Conservation (phyloP, 202 grass and related monocot genomes). For the Eragrostis tef region DNA sequence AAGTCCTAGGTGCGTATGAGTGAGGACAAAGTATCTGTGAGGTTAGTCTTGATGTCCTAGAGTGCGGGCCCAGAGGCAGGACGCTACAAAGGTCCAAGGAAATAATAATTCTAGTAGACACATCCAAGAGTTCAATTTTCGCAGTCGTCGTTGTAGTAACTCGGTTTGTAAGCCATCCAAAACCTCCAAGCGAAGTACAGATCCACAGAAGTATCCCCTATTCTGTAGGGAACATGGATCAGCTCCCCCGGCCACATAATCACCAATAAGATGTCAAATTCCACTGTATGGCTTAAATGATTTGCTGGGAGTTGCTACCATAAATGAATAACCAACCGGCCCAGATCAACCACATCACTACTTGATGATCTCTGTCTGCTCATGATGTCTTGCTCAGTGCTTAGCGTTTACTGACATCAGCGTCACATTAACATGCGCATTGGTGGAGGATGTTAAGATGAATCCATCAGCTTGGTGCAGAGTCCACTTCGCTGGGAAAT, state of each 20-base stretch:
- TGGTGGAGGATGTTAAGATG: conserved; percentile 49
- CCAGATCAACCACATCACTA: conserved; percentile 42
- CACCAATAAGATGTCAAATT: conserved; percentile 32
- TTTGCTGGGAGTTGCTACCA: conserved; percentile 45
- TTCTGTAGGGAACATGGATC: conserved; percentile 30
- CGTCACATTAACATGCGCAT: conserved; percentile 38
- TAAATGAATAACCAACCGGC: conserved; percentile 40
- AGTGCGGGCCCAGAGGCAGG: too few relatives aligned
- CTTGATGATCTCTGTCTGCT: conserved; percentile 46
- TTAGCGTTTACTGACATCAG: conserved; percentile 6
- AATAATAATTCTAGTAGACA: background rate
- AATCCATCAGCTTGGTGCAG: conserved; percentile 37
- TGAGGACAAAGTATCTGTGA: too few relatives aligned
- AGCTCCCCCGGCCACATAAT: conserved; percentile 31
- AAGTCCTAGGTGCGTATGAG: too few relatives aligned
- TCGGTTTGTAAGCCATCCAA: background rate
- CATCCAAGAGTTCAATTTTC: background rate
- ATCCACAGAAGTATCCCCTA: conserved; percentile 31
- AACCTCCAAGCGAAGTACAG: conserved; percentile 38
- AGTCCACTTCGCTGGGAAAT: conserved; percentile 33
- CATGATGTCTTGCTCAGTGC: conserved; percentile 17
- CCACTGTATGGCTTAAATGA: conserved; percentile 43
- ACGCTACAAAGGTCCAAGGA: too few relatives aligned
- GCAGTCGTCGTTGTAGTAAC: background rate
- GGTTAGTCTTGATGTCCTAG: too few relatives aligned